phyloP scores from a whole-genome alignment of 1,284 basidiomycete species.

The Fomitopsis schrenkii region DNA sequence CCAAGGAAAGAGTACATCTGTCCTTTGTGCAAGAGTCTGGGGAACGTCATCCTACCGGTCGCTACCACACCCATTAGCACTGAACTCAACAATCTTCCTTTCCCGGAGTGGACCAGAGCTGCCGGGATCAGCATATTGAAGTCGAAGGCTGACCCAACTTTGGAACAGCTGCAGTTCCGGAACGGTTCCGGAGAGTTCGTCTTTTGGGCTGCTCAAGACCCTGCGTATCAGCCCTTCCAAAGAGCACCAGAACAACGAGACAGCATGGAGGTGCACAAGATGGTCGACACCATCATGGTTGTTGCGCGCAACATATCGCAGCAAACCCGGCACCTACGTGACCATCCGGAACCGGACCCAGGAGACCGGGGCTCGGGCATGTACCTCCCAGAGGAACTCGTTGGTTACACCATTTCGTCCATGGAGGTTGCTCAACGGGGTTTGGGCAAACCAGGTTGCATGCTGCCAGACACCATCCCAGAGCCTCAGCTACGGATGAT shows the following conservation, averaged over 20 bases:
- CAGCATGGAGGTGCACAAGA: slow-evolving; percentile 59
- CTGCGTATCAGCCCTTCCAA: slow-evolving; percentile 55
- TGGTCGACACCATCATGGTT: slow-evolving; percentile 75
- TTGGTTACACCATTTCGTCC: slow-evolving; percentile 85
- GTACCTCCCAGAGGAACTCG: slow-evolving; percentile 85
- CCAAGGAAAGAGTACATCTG: slow-evolving; percentile 94
- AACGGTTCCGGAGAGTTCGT: slow-evolving; percentile 82
- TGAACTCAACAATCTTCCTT: slow-evolving; percentile 52
- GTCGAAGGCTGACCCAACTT: slow-evolving; percentile 64
- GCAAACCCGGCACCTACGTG: slow-evolving; percentile 71
- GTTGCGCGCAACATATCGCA: slow-evolving; percentile 67
- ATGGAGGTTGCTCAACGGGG: slow-evolving; percentile 83
- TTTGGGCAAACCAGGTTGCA: slow-evolving; percentile 41
- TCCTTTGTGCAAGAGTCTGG: slow-evolving; percentile 96
- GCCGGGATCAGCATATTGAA: slow-evolving; percentile 79
- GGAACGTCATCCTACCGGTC: slow-evolving; percentile 91
- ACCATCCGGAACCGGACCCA: slow-evolving; percentile 67
- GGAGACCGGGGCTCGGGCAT: slow-evolving; percentile 74
- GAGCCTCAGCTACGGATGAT: slow-evolving; percentile 78
- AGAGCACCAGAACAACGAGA: slow-evolving; percentile 46
- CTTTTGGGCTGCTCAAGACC: slow-evolving; percentile 80
- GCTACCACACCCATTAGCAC: slow-evolving; percentile 40
- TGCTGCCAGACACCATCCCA: slow-evolving; percentile 71
- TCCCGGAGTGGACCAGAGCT: slow-evolving; percentile 79
- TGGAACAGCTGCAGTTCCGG: slow-evolving; percentile 68